Conservation (phyloP, 2,329 filamentous ascomycete genomes). For the Aspergillus floridensis region DNA sequence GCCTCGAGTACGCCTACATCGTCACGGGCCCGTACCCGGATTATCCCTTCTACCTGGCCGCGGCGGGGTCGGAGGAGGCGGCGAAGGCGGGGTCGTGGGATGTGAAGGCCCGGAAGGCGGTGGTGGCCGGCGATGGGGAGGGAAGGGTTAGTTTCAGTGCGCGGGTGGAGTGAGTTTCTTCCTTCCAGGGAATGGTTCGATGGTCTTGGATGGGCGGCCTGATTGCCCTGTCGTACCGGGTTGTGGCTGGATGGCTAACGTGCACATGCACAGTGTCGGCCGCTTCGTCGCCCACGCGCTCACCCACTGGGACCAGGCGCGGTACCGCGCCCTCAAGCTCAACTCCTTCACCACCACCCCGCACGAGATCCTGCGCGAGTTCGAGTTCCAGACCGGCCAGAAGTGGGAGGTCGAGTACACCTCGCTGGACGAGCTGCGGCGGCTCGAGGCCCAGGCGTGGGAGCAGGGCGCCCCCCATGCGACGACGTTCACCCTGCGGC, state of each 20-base stretch:
- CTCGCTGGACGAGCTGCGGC: constrained; percentile 53
- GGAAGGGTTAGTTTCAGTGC: constrained; percentile 66
- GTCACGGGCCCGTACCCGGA: constrained; percentile 70
- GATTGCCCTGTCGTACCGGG: no score
- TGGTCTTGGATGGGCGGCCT: background rate
- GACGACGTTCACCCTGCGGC: constrained; percentile 58
- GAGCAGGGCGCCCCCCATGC: constrained; percentile 52
- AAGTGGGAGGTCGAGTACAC: constrained; percentile 57
- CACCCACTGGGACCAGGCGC: constrained; percentile 53
- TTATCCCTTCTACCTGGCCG: constrained; percentile 51
- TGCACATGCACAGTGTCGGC: constrained; percentile 54
- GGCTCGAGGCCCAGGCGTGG: constrained; percentile 61
- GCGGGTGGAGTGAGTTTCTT: constrained; percentile 62
- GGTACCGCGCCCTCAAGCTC: constrained; percentile 61
- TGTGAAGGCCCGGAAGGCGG: constrained; percentile 54
- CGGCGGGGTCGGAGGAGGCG: constrained; percentile 29
- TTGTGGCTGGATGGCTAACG: no score
- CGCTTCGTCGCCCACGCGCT: constrained; percentile 63
- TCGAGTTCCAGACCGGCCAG: constrained; percentile 62
- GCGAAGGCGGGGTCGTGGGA: constrained; percentile 58
- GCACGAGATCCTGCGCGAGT: constrained; percentile 62
- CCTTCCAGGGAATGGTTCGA: background rate
- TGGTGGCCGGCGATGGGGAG: constrained; percentile 61
- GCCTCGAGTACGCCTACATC: constrained; percentile 63
- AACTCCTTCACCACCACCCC: constrained; percentile 70